Evolutionary conservation across 805 yeast species (phyloP), one percentile per base, ranked within the genome.

Genomic region (Metschnikowia kunwiensis): DNA sequence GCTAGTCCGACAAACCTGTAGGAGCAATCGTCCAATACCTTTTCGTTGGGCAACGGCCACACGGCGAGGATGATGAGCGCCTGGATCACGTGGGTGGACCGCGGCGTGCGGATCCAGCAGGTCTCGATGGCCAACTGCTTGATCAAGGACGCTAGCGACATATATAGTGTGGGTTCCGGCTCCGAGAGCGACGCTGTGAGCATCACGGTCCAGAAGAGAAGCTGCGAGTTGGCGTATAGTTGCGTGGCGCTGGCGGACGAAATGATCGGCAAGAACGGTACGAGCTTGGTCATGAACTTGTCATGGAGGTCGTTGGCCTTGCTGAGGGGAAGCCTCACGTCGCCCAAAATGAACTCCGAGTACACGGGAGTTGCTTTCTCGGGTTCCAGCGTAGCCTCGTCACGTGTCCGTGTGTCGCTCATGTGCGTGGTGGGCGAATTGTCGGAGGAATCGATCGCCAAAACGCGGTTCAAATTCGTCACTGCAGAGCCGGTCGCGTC

Each of bases 11-110:
- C 79, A 59, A 87, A 89, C 52, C 97, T 70, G 52, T 86, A 88
- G 3, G 95, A 83, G 54, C 93, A 82, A 55, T 89, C 97, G 61
- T 89, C 97, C 41, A 89, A 67, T 13, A 89, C 91, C 53, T 88
- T 89, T 53, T 85, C 89, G 53, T 88, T 88, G 0, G 97, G 97
- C 29, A 89, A 60, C 0, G 96, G 96, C 97, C 97, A 89, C 11
- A 79, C 78, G 19, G 89, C 78, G 19, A 89, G 66, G n/a, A 89
- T 82, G 17, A 89, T 63, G 25, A 89, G 65, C 0, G 96, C 95
- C 55, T 89, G 97, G 6, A 89, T 86, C 25, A 89, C 89, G 57
- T 89, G 96, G 0, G 96, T 86, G 2, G 95, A 85, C 54, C 97
- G 72, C 2, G 97, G 96, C 0, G 97, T 89, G 39, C 89, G 68